Percentiles rank a stretch among this genome's conserved stretches.
phyloP scores from a whole-genome alignment of 495 filamentous ascomycete species.

The Pseudomonodictys pantanalensis region DNA sequence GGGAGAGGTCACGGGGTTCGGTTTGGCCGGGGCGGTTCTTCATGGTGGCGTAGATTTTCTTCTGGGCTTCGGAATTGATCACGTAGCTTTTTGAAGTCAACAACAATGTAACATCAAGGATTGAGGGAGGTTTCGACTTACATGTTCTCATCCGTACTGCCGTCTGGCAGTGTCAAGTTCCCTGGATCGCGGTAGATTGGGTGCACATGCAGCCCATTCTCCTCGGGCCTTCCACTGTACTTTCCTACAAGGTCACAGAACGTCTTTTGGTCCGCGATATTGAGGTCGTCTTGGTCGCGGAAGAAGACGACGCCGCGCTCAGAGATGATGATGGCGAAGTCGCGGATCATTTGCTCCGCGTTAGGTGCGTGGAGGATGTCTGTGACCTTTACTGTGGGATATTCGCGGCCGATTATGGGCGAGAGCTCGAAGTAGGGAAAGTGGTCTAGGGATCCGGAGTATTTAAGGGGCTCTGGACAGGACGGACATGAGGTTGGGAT shows the following conservation, averaged over 20 bases:
- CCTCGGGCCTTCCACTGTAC: slow-evolving; percentile 44
- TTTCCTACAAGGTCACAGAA: slow-evolving; percentile 44
- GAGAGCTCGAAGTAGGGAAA: slow-evolving; percentile 28
- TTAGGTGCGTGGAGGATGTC: slow-evolving; percentile 23
- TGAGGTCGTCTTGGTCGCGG: slow-evolving; percentile 44
- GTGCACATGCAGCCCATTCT: slow-evolving; percentile 46
- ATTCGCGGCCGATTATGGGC: slow-evolving; percentile 31
- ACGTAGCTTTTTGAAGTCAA: slow-evolving; percentile 40
- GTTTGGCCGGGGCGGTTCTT: slow-evolving; percentile 20
- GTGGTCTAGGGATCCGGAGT: slow-evolving; percentile 27
- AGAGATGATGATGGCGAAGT: slow-evolving; percentile 30
- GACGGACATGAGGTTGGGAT: slow-evolving; percentile 21
- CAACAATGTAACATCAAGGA: not conserved
- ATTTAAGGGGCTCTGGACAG: slow-evolving; percentile 22
- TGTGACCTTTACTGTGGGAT: slow-evolving; percentile 15
- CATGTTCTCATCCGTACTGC: slow-evolving; percentile 39
- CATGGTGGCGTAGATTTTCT: slow-evolving; percentile 49
- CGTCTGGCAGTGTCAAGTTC: slow-evolving; percentile 45
- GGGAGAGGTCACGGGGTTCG: slow-evolving; percentile 42
- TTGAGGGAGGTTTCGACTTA: not conserved
- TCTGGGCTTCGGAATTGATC: slow-evolving; percentile 48
- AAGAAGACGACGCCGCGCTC: slow-evolving; percentile 38
- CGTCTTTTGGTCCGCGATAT: slow-evolving; percentile 43
- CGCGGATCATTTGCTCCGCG: slow-evolving; percentile 22
- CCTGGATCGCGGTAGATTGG: slow-evolving; percentile 45